These are phyloP conservation scores for Fonsecaea multimorphosa DNA, from an alignment of 2,329 filamentous ascomycete genomes.

Conservation along the genomic window DNA sequence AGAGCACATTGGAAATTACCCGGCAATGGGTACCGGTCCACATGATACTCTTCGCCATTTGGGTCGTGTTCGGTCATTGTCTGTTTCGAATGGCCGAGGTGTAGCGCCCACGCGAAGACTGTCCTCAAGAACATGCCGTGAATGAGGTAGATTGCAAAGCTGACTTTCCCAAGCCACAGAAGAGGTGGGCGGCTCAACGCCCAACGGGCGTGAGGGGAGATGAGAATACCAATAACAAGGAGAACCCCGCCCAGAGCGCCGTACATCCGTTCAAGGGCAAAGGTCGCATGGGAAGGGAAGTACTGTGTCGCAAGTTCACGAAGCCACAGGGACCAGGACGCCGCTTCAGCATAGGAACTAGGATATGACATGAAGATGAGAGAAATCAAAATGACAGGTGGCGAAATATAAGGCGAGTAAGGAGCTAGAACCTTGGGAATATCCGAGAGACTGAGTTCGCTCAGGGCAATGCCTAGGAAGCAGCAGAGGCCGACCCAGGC, in stretches of 20 bases:
- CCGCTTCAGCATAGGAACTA: conserved; percentile 60
- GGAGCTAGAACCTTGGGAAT: conserved; percentile 48
- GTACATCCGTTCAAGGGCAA: conserved; percentile 59
- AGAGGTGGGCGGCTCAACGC: conserved; percentile 62
- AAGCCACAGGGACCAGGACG: conserved; percentile 57
- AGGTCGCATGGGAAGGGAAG: conserved; percentile 52
- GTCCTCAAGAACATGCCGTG: conserved; percentile 67
- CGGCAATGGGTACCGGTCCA: conserved; percentile 30
- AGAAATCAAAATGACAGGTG: conserved; percentile 57
- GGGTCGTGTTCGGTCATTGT: conserved; percentile 34
- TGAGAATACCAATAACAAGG: conserved; percentile 60
- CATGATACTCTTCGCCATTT: conserved; percentile 13
- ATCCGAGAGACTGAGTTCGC: conserved; percentile 54
- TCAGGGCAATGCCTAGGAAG: conserved; percentile 67
- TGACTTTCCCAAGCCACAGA: conserved; percentile 68
- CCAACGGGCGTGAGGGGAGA: conserved; percentile 59
- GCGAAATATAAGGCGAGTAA: conserved; percentile 53
- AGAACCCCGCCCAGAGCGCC: conserved; percentile 58
- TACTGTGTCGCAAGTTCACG: conserved; percentile 34
- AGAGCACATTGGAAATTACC: conserved; percentile 48
- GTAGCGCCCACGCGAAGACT: conserved; percentile 66
- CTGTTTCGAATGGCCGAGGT: conserved; percentile 48
- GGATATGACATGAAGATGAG: conserved; percentile 67
- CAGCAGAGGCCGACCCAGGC: conserved; percentile 62
- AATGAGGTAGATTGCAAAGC: conserved; percentile 68